Evolutionary conservation across 148 eudicot genomes (phyloP).

Genomic region (Diospyros kaki): DNA sequence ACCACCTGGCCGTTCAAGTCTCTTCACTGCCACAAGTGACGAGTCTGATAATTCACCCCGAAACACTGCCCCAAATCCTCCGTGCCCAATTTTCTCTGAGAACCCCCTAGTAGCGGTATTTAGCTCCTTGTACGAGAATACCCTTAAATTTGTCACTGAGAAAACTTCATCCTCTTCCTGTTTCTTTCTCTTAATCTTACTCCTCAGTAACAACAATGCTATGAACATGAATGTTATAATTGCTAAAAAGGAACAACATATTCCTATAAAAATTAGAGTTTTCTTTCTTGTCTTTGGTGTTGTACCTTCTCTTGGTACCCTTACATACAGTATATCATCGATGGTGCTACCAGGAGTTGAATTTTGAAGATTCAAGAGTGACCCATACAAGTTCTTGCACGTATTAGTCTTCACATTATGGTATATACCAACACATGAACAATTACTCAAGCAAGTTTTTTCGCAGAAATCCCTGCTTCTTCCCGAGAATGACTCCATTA

Average conservation of each 20-base stretch:
- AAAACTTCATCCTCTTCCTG: slow-evolving; percentile 41
- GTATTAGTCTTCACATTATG: slow-evolving; percentile 26
- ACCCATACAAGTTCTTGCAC: slow-evolving; percentile 54
- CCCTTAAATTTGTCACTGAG: slow-evolving; percentile 61
- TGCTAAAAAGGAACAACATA: slow-evolving; percentile 26
- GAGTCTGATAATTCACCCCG: slow-evolving; percentile 44
- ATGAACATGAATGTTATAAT: slow-evolving; percentile 19
- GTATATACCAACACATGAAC: slow-evolving; percentile 59
- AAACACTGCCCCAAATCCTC: slow-evolving; percentile 79
- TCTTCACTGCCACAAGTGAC: slow-evolving; percentile 55
- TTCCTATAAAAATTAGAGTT: slow-evolving; percentile 21
- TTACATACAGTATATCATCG: slow-evolving; percentile 40
- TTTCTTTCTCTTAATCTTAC: slow-evolving; percentile 24
- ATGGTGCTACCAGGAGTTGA: slow-evolving; percentile 33
- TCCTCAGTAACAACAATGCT: slow-evolving; percentile 30
- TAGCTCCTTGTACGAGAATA: slow-evolving; percentile 73
- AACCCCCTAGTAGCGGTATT: slow-evolving; percentile 63
- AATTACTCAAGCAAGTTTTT: slow-evolving; percentile 49
- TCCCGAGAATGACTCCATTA: slow-evolving; percentile 29
- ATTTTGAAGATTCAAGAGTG: slow-evolving; percentile 54
- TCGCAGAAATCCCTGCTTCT: slow-evolving; percentile 41
- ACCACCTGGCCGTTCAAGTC: slow-evolving; percentile 66
- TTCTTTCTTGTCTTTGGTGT: slow-evolving; percentile 17
- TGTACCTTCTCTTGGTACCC: slow-evolving; percentile 33
- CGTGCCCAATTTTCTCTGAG: slow-evolving; percentile 79